Evolutionary conservation across 2,329 filamentous ascomycete genomes (phyloP), one percentile per base, ranked within the genome.

Genomic region (Beauveria australis): DNA sequence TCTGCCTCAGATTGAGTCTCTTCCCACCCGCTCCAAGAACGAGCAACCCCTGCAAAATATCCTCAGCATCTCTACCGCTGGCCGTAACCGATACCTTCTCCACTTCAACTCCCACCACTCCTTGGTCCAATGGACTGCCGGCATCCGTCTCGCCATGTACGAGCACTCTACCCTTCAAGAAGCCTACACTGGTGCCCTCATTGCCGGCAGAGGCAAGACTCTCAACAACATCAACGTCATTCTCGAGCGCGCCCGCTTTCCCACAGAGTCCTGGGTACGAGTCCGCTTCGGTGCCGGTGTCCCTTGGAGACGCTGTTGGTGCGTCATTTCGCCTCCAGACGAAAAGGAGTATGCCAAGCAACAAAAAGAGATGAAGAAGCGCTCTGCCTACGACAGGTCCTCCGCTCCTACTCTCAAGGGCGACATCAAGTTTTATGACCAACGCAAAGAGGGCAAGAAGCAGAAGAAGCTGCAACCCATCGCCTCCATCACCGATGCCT

Each of bases 41-140:
- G 89, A 92, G 68, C 87, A 92, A 67, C 89, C 90, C 18, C 78
- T 99, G 59, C 91, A 96, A 71, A 97, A 99, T 68, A 93, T 99
- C 46, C 83, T 99, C 53, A 97, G 92, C 74, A 86, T 99, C 62
- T 97, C 92, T 6, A 99, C 94, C 10, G 94, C 94, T 22, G 94
- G 92, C 53, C 90, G 92, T 70, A 99, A 99, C 73, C 88, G 94
- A 66, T 97, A 97, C 71, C 80, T 99, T 1, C 81, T 99, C 43
- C 94, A 97, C 73, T 99, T 99, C 77, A 96, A 95, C 73, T 96
- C 93, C 0, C 86, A 93, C 66, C 89, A 96, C 70, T 96, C 93
- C 0, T 79, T 99, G 59, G 88, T 92, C 3, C 92, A 97, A 75
- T 99, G 94, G 94, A 96, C 94, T 1, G 89, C 94, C 18, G 91